These are phyloP conservation scores for Ceratocystis colombiana DNA, from an alignment of 2,329 filamentous ascomycete genomes.

Conservation along the genomic window DNA sequence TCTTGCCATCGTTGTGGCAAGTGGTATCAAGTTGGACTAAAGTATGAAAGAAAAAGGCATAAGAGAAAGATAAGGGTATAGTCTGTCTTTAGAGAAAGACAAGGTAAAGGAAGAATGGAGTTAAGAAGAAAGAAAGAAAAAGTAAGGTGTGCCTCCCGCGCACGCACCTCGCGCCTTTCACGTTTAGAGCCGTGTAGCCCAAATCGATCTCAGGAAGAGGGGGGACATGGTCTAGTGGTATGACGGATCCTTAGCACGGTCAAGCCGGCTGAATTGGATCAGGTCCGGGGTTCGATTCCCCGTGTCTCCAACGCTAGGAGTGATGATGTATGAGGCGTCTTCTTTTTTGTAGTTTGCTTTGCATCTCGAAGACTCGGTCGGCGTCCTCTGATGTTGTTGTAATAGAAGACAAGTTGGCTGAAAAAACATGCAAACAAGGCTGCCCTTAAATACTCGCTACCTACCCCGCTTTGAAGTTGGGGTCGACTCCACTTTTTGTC, in stretches of 20 bases:
- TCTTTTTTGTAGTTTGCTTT: neutral
- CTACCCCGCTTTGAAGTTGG: too few relatives aligned
- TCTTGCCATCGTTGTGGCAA: too few relatives aligned
- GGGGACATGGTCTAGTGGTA: conserved; percentile 24
- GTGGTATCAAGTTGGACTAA: too few relatives aligned
- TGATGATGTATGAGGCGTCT: neutral
- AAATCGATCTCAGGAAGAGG: neutral
- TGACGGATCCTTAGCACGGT: conserved; percentile 26
- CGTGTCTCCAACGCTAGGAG: conserved; percentile 21
- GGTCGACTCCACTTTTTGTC: too few relatives aligned
- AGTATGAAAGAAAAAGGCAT: too few relatives aligned
- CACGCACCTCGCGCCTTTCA: neutral
- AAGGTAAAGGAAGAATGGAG: too few relatives aligned
- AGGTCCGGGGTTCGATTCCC: conserved; percentile 26
- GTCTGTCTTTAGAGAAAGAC: too few relatives aligned
- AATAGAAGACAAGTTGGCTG: neutral
- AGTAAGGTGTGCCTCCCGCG: too few relatives aligned
- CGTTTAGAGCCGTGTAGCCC: neutral
- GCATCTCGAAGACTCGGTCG: neutral
- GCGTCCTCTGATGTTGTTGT: neutral
- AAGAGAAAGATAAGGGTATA: too few relatives aligned
- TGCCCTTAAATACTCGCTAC: neutral
- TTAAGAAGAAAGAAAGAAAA: too few relatives aligned
- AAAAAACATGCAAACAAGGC: neutral
- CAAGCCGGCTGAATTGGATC: conserved; percentile 21